phyloP scores from a whole-genome alignment of 768 basidiomycete species.

The Rubroboletus satanas region DNA sequence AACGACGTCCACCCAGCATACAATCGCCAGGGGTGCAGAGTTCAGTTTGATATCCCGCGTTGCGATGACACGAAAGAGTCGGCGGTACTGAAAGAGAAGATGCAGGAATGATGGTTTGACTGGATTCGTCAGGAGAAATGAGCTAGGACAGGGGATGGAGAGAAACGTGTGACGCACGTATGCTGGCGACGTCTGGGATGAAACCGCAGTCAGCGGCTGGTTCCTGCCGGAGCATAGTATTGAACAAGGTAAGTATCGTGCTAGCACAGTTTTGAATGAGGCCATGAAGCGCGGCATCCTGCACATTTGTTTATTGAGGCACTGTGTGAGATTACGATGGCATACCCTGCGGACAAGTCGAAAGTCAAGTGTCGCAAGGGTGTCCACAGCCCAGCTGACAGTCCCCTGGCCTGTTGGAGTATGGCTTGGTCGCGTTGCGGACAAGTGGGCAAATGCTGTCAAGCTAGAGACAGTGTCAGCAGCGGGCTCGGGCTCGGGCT shows the following conservation, averaged over 20 bases:
- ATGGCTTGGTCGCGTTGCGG: constrained; percentile 5
- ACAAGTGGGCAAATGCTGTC: constrained; percentile 18
- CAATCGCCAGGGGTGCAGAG: constrained; percentile 31
- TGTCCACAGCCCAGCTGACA: constrained; percentile 23
- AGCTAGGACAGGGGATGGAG: not conserved
- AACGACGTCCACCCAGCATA: constrained; percentile 66
- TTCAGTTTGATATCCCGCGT: constrained; percentile 26
- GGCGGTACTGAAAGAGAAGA: constrained; percentile 51
- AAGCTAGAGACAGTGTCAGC: constrained; percentile 15
- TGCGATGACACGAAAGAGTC: constrained; percentile 44
- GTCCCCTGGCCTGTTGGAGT: constrained; percentile 4
- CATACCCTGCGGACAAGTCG: constrained; percentile 28
- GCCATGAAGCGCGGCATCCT: constrained; percentile 35
- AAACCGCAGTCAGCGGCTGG: constrained; percentile 1
- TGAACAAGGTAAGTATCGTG: constrained; percentile 31
- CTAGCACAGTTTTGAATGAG: constrained; percentile 34
- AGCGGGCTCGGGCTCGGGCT: constrained; percentile 38
- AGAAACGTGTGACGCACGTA: constrained; percentile 17
- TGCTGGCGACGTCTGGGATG: constrained; percentile 11
- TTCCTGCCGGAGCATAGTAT: constrained; percentile 18
- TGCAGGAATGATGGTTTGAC: constrained; percentile 32
- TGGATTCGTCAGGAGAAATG: constrained; percentile 14
- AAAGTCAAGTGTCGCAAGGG: constrained; percentile 29
- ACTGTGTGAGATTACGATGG: not conserved
- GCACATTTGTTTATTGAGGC: not conserved